These are phyloP conservation scores for Nitzschia sp. DNA, from an alignment of 108 stramenopile species.

Conservation along the genomic window DNA sequence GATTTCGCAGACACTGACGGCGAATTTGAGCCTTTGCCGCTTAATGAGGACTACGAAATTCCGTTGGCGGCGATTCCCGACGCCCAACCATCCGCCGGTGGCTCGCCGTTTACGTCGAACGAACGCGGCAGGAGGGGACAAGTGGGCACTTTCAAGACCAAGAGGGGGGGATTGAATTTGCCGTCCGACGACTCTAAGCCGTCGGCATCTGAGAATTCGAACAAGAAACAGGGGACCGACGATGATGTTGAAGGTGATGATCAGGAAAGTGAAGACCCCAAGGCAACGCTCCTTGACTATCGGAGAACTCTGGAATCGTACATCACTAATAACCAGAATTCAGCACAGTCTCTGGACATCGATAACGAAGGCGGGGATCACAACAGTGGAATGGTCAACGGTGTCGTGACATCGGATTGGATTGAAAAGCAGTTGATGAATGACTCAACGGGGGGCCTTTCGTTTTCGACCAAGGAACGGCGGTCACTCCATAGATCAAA, in stretches of 20 bases:
- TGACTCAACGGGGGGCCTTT: background rate
- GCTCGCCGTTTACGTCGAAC: too few relatives aligned
- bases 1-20: background rate
- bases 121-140: too few relatives aligned
- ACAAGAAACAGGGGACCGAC: too few relatives aligned
- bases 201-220: too few relatives aligned
- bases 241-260: too few relatives aligned
- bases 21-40: background rate
- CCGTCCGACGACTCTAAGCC: too few relatives aligned
- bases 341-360: slow-evolving; percentile 4
- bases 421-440: background rate
- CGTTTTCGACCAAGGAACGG: background rate
- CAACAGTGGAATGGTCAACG: background rate
- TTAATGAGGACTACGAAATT: background rate
- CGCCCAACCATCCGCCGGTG: background rate
- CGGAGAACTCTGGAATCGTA: slow-evolving; percentile 7
- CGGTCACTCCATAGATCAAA: slow-evolving; percentile 1
- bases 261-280: too few relatives aligned
- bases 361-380: background rate
- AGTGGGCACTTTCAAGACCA: too few relatives aligned
- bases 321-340: background rate
- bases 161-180: too few relatives aligned
- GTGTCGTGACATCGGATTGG: slow-evolving; percentile 10
- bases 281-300: slow-evolving; percentile 3
- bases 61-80: background rate